Conservation (phyloP, 179 eudicot genomes). For the Gypsophila paniculata region DNA sequence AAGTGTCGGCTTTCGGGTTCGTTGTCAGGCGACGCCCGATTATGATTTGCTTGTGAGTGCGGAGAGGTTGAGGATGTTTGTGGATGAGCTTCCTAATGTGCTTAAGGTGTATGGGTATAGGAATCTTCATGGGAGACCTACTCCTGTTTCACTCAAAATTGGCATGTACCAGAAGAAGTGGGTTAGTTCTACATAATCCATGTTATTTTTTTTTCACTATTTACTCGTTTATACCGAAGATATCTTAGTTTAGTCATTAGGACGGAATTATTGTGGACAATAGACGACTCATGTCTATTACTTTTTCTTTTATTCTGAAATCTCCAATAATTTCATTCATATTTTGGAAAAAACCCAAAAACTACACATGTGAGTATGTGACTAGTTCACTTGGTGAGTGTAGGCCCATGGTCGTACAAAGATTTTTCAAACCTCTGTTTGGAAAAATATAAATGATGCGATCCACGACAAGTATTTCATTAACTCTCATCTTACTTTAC, state of each 20-base stretch:
- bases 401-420: background rate
- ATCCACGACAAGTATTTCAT: no score
- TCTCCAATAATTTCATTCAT: background rate
- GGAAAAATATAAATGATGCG: no score
- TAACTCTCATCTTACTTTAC: no score
- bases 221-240: background rate
- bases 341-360: background rate
- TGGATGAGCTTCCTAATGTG: conserved; percentile 54
- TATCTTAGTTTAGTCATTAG: no score
- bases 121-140: conserved; percentile 30
- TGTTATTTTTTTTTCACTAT: background rate
- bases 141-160: conserved; percentile 37
- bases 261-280: no score
- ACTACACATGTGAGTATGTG: background rate
- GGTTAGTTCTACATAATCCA: conserved; percentile 32
- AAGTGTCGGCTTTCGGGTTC: background rate
- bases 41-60: background rate
- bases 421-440: no score
- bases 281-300: no score
- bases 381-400: background rate
- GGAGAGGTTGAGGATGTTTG: conserved; percentile 45
- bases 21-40: background rate
- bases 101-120: conserved; percentile 52
- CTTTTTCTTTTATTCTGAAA: no score
- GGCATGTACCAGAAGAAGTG: conserved; percentile 64